Base-by-base conservation (phyloP, 495 filamentous ascomycete species). In the Neurospora sp. region DNA sequence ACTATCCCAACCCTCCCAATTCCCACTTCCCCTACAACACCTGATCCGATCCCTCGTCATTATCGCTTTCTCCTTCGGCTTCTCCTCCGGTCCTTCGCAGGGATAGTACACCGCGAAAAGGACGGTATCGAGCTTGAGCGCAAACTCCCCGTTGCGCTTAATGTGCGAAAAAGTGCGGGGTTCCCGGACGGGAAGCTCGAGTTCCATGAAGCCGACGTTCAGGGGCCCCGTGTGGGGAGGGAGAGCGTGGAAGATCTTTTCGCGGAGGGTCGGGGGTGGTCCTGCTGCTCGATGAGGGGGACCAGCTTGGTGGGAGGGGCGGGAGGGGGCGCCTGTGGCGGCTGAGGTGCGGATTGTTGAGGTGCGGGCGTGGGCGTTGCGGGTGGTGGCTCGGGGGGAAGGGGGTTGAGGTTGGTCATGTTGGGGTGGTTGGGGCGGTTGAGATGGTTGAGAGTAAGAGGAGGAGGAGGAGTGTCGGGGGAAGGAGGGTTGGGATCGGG, bases 41-140 rank as follows among this genome's bases (percentile, higher is more conserved):
- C 54, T 31, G 6, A 66, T 66, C 5, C 54, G 54, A 19, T 66
- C 54, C 15, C 54, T 0, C 1, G 54, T 19, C 28, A 66, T 31
- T 0, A 66, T 66, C 15, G 54, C 54, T 2, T 66, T 66, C 54
- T 66, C 54, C 54, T 66, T 19, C 0, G 54, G 54, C 28, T 17
- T 66, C 54, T 66, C 54, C 28, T 66, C 54, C 6, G 54, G 54
- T 66, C 54, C 54, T 39, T 83, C 81, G 73, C 85, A 87, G 4
- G 91, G 91, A 76, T 93, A 93, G 79, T 88, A 93, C 11, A 92
- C 79, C 0, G 89, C 83, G 76, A 91, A 90, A 42, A 89, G 86
- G 70, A 92, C 84, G 1, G 91, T 92, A 31, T 89, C 81, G 40
- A 89, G 78, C 43, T 81, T 80, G 13, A 86, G 77, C 34, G 83